Base-by-base conservation (phyloP, 768 basidiomycete genomes). In the Lactarius psammicola region DNA sequence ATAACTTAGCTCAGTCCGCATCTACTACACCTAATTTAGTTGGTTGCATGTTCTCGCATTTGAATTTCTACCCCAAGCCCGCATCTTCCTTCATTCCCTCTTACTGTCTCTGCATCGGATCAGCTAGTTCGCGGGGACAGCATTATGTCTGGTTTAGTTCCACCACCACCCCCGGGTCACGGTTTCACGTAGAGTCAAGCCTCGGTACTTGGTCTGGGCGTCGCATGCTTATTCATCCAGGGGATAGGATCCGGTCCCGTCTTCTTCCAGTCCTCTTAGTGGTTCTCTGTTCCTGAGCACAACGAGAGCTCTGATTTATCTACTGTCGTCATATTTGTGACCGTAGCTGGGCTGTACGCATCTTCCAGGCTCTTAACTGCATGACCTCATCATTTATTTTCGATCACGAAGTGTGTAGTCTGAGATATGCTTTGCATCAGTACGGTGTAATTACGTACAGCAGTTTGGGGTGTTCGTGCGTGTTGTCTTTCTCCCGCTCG, bases 221-320 rank as follows among this genome's bases (percentile, higher is more conserved):
- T 61, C 9, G 54, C 20, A 8, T 30, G 64, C 13, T 46, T 57
- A 1, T 61, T 65, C 13, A 13, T 51, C 15, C 42, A 65, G 26
- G 64, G 64, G 26, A 2, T 65, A 4, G 28, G 11, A 26, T 51
- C 59, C 2, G 59, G 60, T 9, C 64, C 61, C 30, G 55, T 65
- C 3, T 8, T 65, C 3, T 10, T 36, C 1, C 55, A 57, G 20
- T 46, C 61, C 23, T 61, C 34, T 40, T 60, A 46, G 23, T 61
- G 55, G 64, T 56, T 49, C 31, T 51, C 23, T 6, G 13, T 34
- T 2, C 9, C 55, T 17, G 59, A 61, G 55, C 64, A 46, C 44
- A 33, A 20, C 1, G 59, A 65, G 7, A 40, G 23, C 28, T 2
- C 4, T 6, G 36, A 18, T 44, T 31, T 61, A 26, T 49, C 44